phyloP scores from a whole-genome alignment of 1,284 basidiomycete genomes.

The Ganoderma multipileum region DNA sequence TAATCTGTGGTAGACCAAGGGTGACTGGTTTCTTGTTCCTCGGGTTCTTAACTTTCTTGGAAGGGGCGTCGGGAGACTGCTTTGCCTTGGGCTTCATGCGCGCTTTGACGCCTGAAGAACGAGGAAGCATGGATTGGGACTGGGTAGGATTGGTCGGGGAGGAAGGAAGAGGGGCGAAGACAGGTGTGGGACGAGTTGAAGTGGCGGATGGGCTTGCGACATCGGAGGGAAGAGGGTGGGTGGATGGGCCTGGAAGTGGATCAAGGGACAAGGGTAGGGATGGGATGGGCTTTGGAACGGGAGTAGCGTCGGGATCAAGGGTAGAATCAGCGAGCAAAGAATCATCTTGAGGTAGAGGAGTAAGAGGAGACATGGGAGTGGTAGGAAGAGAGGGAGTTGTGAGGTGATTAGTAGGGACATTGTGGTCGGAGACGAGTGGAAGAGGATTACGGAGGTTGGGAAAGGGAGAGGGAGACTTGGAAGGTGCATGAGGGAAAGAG shows the following conservation, averaged over 20 bases:
- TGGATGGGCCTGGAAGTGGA: constrained; percentile 3
- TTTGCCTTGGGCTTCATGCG: constrained; percentile 12
- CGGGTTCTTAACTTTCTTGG: constrained; percentile 14
- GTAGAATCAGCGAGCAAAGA: background rate
- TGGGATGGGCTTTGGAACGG: background rate
- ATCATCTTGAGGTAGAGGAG: constrained; percentile 38
- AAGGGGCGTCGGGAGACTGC: background rate
- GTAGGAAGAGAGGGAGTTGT: constrained; percentile 8
- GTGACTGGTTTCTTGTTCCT: background rate
- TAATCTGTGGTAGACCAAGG: constrained; percentile 2
- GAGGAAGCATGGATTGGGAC: constrained; percentile 5
- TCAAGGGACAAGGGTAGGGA: background rate
- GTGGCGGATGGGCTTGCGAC: constrained; percentile 5
- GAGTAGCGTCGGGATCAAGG: background rate
- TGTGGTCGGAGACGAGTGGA: background rate
- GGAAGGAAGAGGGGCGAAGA: background rate
- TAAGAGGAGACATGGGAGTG: constrained; percentile 43
- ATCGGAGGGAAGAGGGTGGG: background rate
- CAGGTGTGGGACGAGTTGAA: constrained; percentile 3
- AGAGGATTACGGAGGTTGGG: background rate
- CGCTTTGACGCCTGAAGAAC: constrained; percentile 7
- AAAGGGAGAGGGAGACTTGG: background rate
- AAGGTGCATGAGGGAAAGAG: background rate
- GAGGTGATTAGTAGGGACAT: background rate
- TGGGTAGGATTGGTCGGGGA: background rate